phyloP scores from a whole-genome alignment of 2,329 filamentous ascomycete species.

The Endocalyx cinctus region DNA sequence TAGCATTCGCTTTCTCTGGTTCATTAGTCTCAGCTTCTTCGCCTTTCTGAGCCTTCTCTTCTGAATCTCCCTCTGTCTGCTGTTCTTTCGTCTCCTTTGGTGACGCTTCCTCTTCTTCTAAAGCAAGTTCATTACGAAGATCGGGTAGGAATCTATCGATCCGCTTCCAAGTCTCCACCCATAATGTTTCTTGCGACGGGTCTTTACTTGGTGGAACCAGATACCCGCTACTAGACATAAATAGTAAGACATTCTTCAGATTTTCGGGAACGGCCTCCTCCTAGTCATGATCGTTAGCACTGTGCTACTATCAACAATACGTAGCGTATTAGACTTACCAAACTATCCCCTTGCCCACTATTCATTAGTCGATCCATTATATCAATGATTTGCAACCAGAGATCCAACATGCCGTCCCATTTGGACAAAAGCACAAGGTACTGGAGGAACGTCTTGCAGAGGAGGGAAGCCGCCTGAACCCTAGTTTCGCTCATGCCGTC shows the following conservation, averaged over 20 bases:
- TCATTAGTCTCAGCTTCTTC: too few species aligned
- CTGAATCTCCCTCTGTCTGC: too few species aligned
- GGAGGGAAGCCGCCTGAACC: slow-evolving; percentile 81
- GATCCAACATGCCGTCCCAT: slow-evolving; percentile 82
- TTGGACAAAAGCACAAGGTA: slow-evolving; percentile 81
- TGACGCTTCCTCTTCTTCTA: too few species aligned
- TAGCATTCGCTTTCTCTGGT: too few species aligned
- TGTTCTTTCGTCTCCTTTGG: too few species aligned
- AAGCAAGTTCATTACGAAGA: slow-evolving; percentile 49
- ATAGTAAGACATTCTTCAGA: slow-evolving; percentile 90
- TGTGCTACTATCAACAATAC: slow-evolving; percentile 1
- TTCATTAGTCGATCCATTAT: slow-evolving; percentile 97
- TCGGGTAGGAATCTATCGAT: slow-evolving; percentile 63
- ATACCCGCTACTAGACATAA: slow-evolving; percentile 88
- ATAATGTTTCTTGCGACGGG: slow-evolving; percentile 50
- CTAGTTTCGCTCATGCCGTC: slow-evolving; percentile 93
- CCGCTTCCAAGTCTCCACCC: slow-evolving; percentile 60
- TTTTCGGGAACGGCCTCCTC: slow-evolving; percentile 95
- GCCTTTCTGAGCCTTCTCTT: too few species aligned
- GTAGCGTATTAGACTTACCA: slow-evolving; percentile 52
- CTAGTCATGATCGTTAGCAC: slow-evolving; percentile 36
- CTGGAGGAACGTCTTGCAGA: slow-evolving; percentile 94
- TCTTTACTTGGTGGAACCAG: slow-evolving; percentile 66
- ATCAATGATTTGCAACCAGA: slow-evolving; percentile 89
- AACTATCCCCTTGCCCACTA: slow-evolving; percentile 82